These are phyloP conservation scores for Xenoacremonium recifei DNA, from an alignment of 2,329 filamentous ascomycete species.

Conservation along the genomic window DNA sequence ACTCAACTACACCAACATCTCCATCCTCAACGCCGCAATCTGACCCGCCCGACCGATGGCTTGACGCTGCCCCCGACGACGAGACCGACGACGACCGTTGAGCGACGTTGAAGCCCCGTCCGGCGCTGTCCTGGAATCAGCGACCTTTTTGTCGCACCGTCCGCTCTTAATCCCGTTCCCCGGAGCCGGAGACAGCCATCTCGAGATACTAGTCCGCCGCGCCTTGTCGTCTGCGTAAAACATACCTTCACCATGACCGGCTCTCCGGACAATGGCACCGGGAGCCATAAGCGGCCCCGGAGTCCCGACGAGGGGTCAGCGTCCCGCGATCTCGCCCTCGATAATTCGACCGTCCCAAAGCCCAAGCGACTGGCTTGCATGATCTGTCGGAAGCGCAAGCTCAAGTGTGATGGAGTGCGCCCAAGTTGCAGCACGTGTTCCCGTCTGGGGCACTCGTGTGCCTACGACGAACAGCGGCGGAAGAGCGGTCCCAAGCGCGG, in stretches of 20 bases:
- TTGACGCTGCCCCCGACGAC: too few relatives aligned
- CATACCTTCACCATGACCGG: constrained; percentile 29
- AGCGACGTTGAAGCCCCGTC: too few relatives aligned
- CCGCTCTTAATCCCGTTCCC: too few relatives aligned
- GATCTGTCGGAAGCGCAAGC: constrained; percentile 87
- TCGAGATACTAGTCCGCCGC: neutral
- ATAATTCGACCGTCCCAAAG: constrained; percentile 64
- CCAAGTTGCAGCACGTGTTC: constrained; percentile 88
- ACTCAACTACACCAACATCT: neutral
- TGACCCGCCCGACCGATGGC: too few relatives aligned
- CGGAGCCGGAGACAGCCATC: too few relatives aligned
- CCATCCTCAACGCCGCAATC: neutral
- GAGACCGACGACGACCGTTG: too few relatives aligned
- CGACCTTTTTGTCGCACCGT: too few relatives aligned
- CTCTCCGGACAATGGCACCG: constrained; percentile 38
- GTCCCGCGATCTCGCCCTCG: constrained; percentile 42
- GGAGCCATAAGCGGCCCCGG: constrained; percentile 25
- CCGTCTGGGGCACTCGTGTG: constrained; percentile 80
- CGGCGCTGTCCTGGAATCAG: too few relatives aligned
- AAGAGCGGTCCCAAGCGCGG: constrained; percentile 94
- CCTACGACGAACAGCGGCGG: constrained; percentile 87
- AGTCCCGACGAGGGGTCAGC: constrained; percentile 32
- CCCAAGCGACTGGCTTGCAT: constrained; percentile 95
- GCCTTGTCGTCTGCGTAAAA: neutral
- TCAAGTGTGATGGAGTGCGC: constrained; percentile 82